Evolutionary conservation across 371 early-diverging fungal species (phyloP), one percentile per base, ranked within the genome.

Genomic region (Apophysomyces sp.): DNA sequence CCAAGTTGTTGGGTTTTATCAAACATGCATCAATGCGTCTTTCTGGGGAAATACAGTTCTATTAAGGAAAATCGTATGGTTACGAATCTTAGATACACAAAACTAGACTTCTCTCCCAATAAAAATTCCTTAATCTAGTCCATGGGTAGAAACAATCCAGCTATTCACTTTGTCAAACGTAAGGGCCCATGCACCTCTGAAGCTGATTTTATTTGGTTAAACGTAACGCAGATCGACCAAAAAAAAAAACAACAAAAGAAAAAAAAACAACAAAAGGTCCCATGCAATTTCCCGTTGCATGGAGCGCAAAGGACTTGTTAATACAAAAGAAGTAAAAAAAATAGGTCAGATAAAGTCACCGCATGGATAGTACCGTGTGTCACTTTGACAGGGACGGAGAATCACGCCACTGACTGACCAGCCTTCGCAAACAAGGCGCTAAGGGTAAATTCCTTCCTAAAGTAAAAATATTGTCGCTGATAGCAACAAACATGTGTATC

Each of bases 221-320:
- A 44, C 44, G 44, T 44, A 44, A 44, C 44, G 44, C 44, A 44
- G 44, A 44, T 44, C 44, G 44, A n/a, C 44, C 21, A 44, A 44
- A 44, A 44, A 44, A 37, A 37, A 34, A 34, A 34, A 11, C n/a
- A n/a, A n/a, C n/a, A n/a, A n/a, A n/a, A n/a, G n/a, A n/a, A n/a
- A n/a, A n/a, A n/a, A n/a, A n/a, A n/a, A n/a, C n/a, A n/a, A 34
- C 34, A 34, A 44, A 9, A 21, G 44, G 16, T 21, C 44, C 44
- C 44, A 44, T 44, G 44, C 11, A 44, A 44, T 34, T 34, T 34
- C 34, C 34, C 34, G 13, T 34, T 34, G 34, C 13, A 8, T 34
- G 34, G 34, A 34, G 34, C 11, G 8, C 34, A 34, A 34, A 34
- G 13, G 13, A 34, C 8, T 3, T 0, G 34, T 34, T 11, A 11